phyloP scores from a whole-genome alignment of 73 alveolate species.

The Uronychia binucleata region DNA sequence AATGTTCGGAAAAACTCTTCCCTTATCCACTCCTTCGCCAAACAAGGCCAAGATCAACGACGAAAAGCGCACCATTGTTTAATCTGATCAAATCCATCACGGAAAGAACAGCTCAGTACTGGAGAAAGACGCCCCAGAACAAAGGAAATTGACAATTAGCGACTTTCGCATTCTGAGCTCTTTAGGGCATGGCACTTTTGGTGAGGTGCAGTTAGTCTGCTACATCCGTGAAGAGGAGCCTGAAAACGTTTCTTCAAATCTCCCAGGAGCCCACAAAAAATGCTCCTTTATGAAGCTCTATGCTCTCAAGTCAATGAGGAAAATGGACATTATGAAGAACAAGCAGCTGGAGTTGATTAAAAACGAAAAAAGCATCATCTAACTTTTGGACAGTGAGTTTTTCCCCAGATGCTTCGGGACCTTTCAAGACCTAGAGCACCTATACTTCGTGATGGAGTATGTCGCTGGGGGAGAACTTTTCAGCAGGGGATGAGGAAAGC shows the following conservation, averaged over 20 bases:
- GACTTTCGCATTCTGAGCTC: neutral
- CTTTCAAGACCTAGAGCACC: constrained; percentile 17
- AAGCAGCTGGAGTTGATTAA: neutral
- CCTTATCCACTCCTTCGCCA: no score
- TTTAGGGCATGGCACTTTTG: constrained; percentile 8
- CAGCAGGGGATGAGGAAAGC: neutral
- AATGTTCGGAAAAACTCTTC: no score
- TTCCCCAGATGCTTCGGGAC: neutral
- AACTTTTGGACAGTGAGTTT: neutral
- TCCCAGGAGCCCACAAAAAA: neutral
- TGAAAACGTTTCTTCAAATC: neutral
- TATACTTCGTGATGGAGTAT: constrained; percentile 86
- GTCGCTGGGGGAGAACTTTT: constrained; percentile 96
- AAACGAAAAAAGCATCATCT: neutral
- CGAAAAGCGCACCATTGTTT: no score
- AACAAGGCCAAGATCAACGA: no score
- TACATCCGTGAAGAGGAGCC: neutral
- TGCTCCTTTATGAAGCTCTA: neutral
- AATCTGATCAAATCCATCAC: no score
- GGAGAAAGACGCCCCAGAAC: no score
- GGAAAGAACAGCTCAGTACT: no score
- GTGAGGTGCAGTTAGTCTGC: constrained; percentile 1
- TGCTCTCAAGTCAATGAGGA: constrained; percentile 5
- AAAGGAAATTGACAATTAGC: neutral
- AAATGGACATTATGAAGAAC: constrained; percentile 1